A percentile compares a stretch with the other conserved stretches of the same genome.
These are phyloP conservation scores for Globisporangium takayamanum DNA, from an alignment of 352 stramenopile genomes.

Conservation along the genomic window DNA sequence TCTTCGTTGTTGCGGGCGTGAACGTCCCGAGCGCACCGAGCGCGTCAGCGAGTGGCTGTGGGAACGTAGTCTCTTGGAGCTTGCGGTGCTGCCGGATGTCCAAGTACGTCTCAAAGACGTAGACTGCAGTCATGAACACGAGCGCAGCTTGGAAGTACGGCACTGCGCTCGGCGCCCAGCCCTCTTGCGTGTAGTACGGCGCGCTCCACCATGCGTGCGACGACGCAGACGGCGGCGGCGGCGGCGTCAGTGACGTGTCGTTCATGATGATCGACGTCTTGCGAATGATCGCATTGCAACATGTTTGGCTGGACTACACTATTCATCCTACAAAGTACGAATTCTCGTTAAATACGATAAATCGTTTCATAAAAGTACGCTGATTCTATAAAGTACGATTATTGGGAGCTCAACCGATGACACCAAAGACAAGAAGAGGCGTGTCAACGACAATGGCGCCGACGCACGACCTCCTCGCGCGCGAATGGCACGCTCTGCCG, in stretches of 20 bases:
- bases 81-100: conserved; percentile 89
- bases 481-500: conserved; percentile 36
- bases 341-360: too few species aligned
- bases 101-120: conserved; percentile 91
- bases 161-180: conserved; percentile 38
- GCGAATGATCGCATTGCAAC: too few species aligned
- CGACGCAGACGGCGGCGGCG: too few species aligned
- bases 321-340: too few species aligned
- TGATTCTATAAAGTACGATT: too few species aligned
- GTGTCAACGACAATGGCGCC: conserved; percentile 6
- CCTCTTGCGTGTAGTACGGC: conserved; percentile 47
- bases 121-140: conserved; percentile 87
- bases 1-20: conserved; percentile 14
- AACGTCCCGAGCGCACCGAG: conserved; percentile 45
- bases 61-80: conserved; percentile 78
- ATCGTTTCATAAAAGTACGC: too few species aligned
- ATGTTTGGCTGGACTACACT: too few species aligned
- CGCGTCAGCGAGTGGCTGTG: conserved; percentile 39
- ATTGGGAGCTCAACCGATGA: too few species aligned
- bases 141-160: conserved; percentile 77
- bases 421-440: too few species aligned
- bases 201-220: conserved; percentile 32
- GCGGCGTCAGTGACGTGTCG: not conserved
- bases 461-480: conserved; percentile 5
- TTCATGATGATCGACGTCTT: too few species aligned